Base-by-base conservation (phyloP, 208 protist genomes). In the Acanthamoeba sp. region DNA sequence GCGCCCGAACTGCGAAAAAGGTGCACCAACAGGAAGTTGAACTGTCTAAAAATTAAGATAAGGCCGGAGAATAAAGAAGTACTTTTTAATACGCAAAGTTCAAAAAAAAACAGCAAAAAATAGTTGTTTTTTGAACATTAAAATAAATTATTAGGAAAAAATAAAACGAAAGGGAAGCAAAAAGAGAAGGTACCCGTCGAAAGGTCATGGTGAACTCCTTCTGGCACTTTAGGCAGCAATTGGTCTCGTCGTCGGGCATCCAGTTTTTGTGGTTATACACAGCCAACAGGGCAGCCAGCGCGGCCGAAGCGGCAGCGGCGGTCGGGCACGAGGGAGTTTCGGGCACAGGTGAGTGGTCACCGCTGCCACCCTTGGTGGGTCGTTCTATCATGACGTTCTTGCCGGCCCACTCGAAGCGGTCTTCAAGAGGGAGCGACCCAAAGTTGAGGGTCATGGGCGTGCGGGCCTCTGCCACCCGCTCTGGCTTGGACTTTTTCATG, bases 381-480 rank as follows among this genome's bases (percentile, higher is more conserved):
- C 64, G 64, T 38, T 73, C 64, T 32, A 73, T 38, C 64, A 73
- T 73, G 32, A 73, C 64, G 64, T 73, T 73, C 34, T 73, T 73
- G 64, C 64, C 64, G 10, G 64, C 64, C 64, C 64, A 73, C 34
- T 73, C 64, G 64, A 73, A 73, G 27, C 64, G 64, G 34, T 73
- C 64, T 18, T 73, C 64, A 10, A 73, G 64, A 1, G 64, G 64
- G 32, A 73, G 64, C 14, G 64, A 73, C n/a, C 64, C 64, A 73
- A 73, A 73, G 64, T 32, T 38, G 64, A 73, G 38, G 64, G 64
- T 18, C 22, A 32, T n/a, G 6, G 64, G 64, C 27, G 29, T 22
- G 27, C 27, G 64, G 6, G 64, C 64, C 64, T 73, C 10, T 24
- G 64, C 64, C 27, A 73, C 29, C 0, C 64, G 27, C n/a, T 73